phyloP scores from a whole-genome alignment of 2,329 filamentous ascomycete genomes.

The Harringtonia lauricola region DNA sequence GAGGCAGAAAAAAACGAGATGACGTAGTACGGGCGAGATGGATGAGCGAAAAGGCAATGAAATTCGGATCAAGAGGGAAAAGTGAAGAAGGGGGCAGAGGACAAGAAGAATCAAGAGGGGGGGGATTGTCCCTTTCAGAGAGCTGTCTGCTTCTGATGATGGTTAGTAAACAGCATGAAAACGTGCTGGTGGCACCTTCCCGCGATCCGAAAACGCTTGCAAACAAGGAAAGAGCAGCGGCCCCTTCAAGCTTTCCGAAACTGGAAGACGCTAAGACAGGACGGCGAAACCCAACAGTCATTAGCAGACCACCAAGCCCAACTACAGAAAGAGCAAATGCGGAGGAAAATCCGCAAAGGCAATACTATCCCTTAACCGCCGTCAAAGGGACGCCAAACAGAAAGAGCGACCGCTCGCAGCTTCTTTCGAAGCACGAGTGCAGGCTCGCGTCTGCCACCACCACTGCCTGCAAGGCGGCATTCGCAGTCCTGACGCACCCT shows the following conservation, averaged over 20 bases:
- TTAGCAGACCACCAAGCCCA: no score
- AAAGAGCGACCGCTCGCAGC: background rate
- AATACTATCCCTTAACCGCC: no score
- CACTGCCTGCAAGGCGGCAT: no score
- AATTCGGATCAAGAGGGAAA: background rate
- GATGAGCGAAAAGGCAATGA: background rate
- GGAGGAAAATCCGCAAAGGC: no score
- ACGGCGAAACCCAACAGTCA: no score
- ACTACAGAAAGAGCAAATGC: background rate
- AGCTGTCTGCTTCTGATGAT: background rate
- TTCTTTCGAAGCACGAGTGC: background rate
- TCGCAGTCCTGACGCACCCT: no score
- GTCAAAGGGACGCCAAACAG: no score
- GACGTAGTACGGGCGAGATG: background rate
- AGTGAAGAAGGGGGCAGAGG: background rate
- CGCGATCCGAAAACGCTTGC: background rate
- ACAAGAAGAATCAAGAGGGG: background rate
- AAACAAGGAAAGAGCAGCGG: background rate
- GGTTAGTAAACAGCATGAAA: background rate
- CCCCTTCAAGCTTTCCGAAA: no score
- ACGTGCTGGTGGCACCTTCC: background rate
- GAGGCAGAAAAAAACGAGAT: slow-evolving; percentile 2
- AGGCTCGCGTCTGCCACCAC: no score
- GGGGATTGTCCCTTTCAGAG: background rate
- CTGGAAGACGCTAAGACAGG: no score